Base-by-base conservation (phyloP, 495 filamentous ascomycete genomes). In the Aspergillus incahuasiensis region DNA sequence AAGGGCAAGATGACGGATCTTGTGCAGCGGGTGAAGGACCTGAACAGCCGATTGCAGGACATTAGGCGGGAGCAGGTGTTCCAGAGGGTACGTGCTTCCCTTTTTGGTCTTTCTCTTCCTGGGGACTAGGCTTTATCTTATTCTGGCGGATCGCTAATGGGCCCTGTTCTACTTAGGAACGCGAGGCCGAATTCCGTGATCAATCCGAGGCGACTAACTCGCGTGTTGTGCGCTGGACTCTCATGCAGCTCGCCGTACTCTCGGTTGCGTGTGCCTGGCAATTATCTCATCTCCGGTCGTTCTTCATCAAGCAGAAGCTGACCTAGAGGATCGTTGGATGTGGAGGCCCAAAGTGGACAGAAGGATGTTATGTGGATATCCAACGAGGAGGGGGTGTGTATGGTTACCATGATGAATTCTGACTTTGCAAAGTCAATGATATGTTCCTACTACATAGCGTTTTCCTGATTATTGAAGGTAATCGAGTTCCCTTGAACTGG, bases 231-330 rank as follows among this genome's bases (percentile, higher is more conserved):
- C 85, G 91, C 54, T 98, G 94, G 94, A 90, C 92, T 42, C 69
- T 95, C 52, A 85, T 97, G 55, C 94, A 98, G 72, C 74, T 97
- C 55, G 80, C 84, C 54, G 84, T 98, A n/a, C 76, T 98, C 38
- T 91, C 88, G 24, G 80, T 87, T 45, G 95, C 94, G 24, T 98
- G 94, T 71, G 90, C 94, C 52, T 98, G 94, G 94, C 94, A 98
- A 72, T 79, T 98, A 30, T 95, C 90, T 12, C 92, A 97, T 71
- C 81, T 98, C 51, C 79, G 94, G 52, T 87, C 89, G 20, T 98
- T 98, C 80, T 98, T 98, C 77, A 98, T 98, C 79, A 98, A 98
- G 82, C 94, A 98, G 77, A 98, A 98, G 79, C 81, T 98, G 66
- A 97, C 94, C 47, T 76, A 63, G 55, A 55, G 25, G 16, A 35